Base-by-base conservation (phyloP, 495 filamentous ascomycete genomes). In the Trypethelium eluteriae region DNA sequence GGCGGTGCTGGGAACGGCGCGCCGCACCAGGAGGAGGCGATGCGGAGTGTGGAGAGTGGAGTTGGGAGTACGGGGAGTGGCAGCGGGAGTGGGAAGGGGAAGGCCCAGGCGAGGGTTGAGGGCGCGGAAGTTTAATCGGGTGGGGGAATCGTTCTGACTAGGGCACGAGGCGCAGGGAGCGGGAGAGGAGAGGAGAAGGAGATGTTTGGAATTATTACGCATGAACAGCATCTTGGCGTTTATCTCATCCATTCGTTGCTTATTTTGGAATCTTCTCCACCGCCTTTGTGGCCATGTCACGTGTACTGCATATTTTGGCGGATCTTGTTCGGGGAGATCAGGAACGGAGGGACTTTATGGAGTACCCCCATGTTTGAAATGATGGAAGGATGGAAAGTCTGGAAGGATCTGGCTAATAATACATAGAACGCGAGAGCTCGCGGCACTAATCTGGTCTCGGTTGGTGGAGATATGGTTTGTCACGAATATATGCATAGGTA, bases 1-100 rank as follows among this genome's bases (percentile, higher is more conserved):
- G 32, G 10, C 25, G 32, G 32, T 18, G 53, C 3, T 59, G 25
- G 11, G 5, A 25, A 25, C 25, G 25, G 25, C 25, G 25, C 25
- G 25, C 25, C 25, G 25, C 25, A 25, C 25, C 25, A 25, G 25
- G 25, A 25, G 25, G 25, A 4, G 18, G 53, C 11, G 53, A 59
- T 59, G 53, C 53, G 32, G 53, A 59, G 53, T 59, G 32, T 59
- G 11, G 53, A 59, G 32, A 59, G 53, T 36, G 53, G 53, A 9
- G 53, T 59, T 1, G 53, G 53, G 25, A 59, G 53, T 36, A 59
- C 53, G 25, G 32, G 25, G 53, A 59, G 53, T 36, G 53, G 53
- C 6, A 59, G 53, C 18, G 53, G 53, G 32, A 59, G 18, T 34
- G 53, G 53, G 32, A 59, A 59, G 53, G 53, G 53, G 10, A 34